Evolutionary conservation across 306 rosid genomes (phyloP).

Genomic region (Hippophae gyantsensis): DNA sequence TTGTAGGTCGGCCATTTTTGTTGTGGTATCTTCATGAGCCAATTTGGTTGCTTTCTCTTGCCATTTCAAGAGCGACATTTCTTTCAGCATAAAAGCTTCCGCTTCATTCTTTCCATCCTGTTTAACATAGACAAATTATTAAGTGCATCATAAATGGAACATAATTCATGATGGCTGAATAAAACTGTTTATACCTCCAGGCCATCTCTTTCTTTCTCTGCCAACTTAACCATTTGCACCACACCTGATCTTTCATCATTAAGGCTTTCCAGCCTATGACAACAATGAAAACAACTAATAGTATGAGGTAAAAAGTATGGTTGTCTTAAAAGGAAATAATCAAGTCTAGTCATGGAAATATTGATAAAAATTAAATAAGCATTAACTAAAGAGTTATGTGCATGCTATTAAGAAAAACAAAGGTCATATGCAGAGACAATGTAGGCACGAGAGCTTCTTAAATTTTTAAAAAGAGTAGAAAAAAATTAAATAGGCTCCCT

Average conservation of each 20-base stretch:
- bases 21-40: constrained; percentile 63
- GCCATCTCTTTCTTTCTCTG: constrained; percentile 91
- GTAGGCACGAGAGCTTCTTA: too few species aligned
- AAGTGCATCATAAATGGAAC: constrained; percentile 2
- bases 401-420: too few species aligned
- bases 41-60: constrained; percentile 77
- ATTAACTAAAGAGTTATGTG: too few species aligned
- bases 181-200: constrained; percentile 57
- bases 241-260: constrained; percentile 86
- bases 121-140: constrained; percentile 15
- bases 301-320: not conserved
- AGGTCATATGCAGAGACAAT: too few species aligned
- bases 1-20: constrained; percentile 46
- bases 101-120: constrained; percentile 97
- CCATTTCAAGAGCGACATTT: constrained; percentile 81
- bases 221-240: constrained; percentile 95
- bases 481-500: too few species aligned
- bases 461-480: too few species aligned
- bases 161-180: constrained; percentile 1
- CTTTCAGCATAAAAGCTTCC: constrained; percentile 84
- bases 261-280: constrained; percentile 66
- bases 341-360: not conserved
- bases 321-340: not conserved
- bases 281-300: constrained; percentile 17
- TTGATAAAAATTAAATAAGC: too few species aligned